These are phyloP conservation scores for Mucor racemosus DNA, from an alignment of 371 early-diverging fungal genomes.

Conservation along the genomic window DNA sequence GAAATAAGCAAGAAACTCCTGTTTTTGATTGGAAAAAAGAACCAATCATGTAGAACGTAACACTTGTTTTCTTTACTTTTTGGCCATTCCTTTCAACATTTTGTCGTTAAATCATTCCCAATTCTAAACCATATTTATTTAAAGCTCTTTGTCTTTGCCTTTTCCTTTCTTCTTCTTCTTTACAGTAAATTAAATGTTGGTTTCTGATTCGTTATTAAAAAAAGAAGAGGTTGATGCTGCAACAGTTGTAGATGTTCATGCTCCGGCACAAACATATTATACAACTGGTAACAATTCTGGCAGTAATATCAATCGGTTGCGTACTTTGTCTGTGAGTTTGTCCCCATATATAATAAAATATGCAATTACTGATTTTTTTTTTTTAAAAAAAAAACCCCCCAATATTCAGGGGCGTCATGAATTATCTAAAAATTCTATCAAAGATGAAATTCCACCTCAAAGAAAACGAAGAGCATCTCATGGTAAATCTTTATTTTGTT, in stretches of 20 bases:
- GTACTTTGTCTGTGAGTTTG: constrained; percentile 25
- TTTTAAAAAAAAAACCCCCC: no score
- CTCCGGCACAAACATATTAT: constrained; percentile 36
- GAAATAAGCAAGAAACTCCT: background rate
- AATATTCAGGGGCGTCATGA: constrained; percentile 15
- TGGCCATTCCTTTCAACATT: constrained; percentile 8
- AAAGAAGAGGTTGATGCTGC: no score
- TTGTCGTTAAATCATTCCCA: background rate
- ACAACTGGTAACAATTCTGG: constrained; percentile 34
- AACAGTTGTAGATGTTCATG: constrained; percentile 26
- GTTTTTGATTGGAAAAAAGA: background rate
- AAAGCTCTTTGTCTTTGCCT: background rate
- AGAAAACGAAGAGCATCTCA: constrained; percentile 31
- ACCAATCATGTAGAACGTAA: constrained; percentile 11
- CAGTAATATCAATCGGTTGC: constrained; percentile 16
- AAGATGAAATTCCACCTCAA: background rate
- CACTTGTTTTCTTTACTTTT: constrained; percentile 3
- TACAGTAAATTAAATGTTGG: background rate
- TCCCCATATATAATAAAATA: no score
- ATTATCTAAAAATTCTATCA: background rate
- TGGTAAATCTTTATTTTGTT: constrained; percentile 14
- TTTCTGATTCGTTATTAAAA: background rate
- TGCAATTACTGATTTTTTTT: background rate
- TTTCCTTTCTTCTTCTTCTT: background rate
- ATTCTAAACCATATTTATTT: background rate